phyloP scores from a whole-genome alignment of 805 yeast species.

The Debaryomyces hansenii region DNA sequence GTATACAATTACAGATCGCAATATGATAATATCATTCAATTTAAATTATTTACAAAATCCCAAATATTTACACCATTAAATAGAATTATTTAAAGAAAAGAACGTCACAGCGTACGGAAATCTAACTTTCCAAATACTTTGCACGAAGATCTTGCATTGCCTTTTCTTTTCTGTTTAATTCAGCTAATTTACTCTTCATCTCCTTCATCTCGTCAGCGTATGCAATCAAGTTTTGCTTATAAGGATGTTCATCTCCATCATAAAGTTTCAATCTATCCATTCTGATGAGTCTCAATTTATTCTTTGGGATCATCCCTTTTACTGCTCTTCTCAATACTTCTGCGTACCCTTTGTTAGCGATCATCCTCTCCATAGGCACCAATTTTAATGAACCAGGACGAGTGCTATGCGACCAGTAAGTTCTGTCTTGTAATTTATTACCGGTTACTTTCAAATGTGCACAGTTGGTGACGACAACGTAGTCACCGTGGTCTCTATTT shows the following conservation, averaged over 20 bases:
- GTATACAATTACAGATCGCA: not conserved
- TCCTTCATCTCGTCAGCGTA: conserved; percentile 74
- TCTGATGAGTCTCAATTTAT: conserved; percentile 74
- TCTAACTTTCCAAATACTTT: conserved; percentile 23
- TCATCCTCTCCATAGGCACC: conserved; percentile 75
- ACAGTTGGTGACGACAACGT: conserved; percentile 94
- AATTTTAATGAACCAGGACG: conserved; percentile 89
- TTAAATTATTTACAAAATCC: not conserved
- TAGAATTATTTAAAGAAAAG: not conserved
- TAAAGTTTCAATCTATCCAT: conserved; percentile 80
- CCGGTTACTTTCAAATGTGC: conserved; percentile 81
- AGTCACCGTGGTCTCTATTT: conserved; percentile 86
- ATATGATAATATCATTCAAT: not conserved
- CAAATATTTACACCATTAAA: not conserved
- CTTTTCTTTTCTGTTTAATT: conserved; percentile 35
- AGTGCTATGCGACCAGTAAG: conserved; percentile 86
- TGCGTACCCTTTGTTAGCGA: conserved; percentile 79
- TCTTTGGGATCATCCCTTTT: conserved; percentile 94
- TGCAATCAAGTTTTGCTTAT: conserved; percentile 77
- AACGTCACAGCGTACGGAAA: not conserved
- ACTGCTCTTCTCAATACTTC: conserved; percentile 87
- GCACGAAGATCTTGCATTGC: conserved; percentile 33
- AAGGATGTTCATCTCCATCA: conserved; percentile 89
- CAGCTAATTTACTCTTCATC: conserved; percentile 44
- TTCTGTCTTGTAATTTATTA: conserved; percentile 73